A percentile compares a stretch with the other conserved stretches of the same genome.
Evolutionary conservation across 2,329 filamentous ascomycete species (phyloP).

Genomic region (Aaosphaeria pasadenensis): DNA sequence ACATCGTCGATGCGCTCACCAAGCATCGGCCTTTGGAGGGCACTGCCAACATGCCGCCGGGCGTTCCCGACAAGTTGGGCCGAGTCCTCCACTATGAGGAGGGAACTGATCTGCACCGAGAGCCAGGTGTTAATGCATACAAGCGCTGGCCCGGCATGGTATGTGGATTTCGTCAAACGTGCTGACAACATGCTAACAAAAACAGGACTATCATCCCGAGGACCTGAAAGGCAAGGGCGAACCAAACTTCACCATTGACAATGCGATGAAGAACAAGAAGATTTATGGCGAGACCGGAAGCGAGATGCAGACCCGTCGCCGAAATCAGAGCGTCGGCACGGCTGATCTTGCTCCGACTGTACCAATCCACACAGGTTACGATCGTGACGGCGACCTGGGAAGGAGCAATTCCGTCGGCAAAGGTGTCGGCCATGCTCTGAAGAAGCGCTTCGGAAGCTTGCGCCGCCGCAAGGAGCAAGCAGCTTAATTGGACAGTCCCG

Average conservation of each 20-base stretch:
- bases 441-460: constrained; percentile 48
- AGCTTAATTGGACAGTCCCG: constrained; percentile 4
- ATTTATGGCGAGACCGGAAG: constrained; percentile 39
- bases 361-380: constrained; percentile 25
- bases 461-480: constrained; percentile 30
- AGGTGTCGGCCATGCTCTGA: constrained; percentile 37
- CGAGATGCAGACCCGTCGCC: constrained; percentile 42
- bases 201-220: constrained; percentile 63
- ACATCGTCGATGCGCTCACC: constrained; percentile 69
- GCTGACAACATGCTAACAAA: constrained; percentile 6
- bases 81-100: constrained; percentile 75
- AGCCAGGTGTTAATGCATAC: constrained; percentile 71
- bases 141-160: constrained; percentile 73
- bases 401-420: constrained; percentile 37
- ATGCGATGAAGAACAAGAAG: constrained; percentile 61
- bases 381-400: constrained; percentile 25
- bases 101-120: constrained; percentile 81
- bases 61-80: constrained; percentile 65
- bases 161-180: constrained; percentile 37
- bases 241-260: constrained; percentile 69
- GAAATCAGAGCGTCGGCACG: constrained; percentile 36
- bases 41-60: constrained; percentile 72
- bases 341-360: constrained; percentile 17
- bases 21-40: constrained; percentile 79
- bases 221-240: constrained; percentile 84